phyloP scores from a whole-genome alignment of 371 early-diverging fungal species.

The Funneliformis caledonium region DNA sequence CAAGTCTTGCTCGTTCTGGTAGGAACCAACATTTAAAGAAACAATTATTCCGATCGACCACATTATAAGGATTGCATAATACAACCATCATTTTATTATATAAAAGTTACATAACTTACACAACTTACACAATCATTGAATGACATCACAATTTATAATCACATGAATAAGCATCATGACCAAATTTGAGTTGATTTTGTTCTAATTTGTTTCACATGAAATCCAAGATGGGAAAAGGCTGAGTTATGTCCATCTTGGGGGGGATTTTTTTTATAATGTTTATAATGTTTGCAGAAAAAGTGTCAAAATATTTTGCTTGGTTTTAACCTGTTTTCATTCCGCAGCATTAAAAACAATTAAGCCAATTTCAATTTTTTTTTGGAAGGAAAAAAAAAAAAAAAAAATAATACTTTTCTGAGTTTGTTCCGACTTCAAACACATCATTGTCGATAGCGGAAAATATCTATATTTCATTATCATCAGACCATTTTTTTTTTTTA shows the following conservation, averaged over 20 bases:
- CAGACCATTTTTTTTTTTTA: neutral
- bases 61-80: neutral
- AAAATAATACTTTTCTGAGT: neutral
- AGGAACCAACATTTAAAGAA: neutral
- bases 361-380: neutral
- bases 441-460: neutral
- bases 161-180: neutral
- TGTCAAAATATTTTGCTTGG: neutral
- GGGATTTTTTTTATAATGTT: neutral
- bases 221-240: neutral
- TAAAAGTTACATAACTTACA: neutral
- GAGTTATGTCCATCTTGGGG: neutral
- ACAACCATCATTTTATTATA: neutral
- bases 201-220: neutral
- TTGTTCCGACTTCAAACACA: neutral
- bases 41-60: neutral
- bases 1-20: neutral
- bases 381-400: neutral
- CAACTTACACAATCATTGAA: neutral
- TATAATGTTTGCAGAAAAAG: neutral
- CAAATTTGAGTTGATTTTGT: neutral
- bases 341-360: neutral
- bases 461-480: neutral
- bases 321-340: neutral
- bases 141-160: neutral